A percentile compares a stretch with the other conserved stretches of the same genome.
Conservation (phyloP, 2,329 filamentous ascomycete species). For the Teratosphaeria destructans region DNA sequence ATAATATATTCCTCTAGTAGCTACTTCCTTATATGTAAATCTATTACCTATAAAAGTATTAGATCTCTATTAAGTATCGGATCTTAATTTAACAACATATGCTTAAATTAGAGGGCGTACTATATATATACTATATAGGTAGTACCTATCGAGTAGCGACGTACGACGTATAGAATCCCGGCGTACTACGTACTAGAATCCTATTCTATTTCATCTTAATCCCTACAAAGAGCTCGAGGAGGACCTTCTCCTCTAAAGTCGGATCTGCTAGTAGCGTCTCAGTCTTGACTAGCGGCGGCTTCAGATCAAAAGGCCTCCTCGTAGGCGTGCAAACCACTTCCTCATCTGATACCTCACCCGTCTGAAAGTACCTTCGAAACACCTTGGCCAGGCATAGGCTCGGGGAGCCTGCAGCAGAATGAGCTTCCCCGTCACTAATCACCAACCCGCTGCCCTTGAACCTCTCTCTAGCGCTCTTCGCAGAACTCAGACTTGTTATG, state of each 20-base stretch:
- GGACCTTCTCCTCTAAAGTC: background rate
- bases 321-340: slow-evolving; percentile 21
- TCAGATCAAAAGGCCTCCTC: slow-evolving; percentile 17
- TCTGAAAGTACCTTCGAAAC: slow-evolving; percentile 24
- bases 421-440: background rate
- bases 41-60: too few relatives aligned
- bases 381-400: background rate
- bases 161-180: too few relatives aligned
- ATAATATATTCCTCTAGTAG: too few relatives aligned
- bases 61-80: too few relatives aligned
- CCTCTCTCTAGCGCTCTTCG: background rate
- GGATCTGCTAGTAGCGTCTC: background rate
- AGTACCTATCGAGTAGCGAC: too few relatives aligned
- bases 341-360: slow-evolving; percentile 18
- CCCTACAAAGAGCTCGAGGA: background rate
- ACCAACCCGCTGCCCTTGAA: background rate
- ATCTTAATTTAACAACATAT: too few relatives aligned
- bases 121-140: too few relatives aligned
- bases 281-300: background rate
- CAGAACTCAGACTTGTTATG: background rate
- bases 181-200: too few relatives aligned
- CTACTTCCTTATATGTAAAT: too few relatives aligned
- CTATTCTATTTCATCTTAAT: too few relatives aligned
- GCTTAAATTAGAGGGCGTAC: too few relatives aligned
- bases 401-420: background rate